Percentiles rank a stretch among this genome's conserved stretches.
Evolutionary conservation across 129 eudicot genomes (phyloP).

Genomic region (Centella asiatica): DNA sequence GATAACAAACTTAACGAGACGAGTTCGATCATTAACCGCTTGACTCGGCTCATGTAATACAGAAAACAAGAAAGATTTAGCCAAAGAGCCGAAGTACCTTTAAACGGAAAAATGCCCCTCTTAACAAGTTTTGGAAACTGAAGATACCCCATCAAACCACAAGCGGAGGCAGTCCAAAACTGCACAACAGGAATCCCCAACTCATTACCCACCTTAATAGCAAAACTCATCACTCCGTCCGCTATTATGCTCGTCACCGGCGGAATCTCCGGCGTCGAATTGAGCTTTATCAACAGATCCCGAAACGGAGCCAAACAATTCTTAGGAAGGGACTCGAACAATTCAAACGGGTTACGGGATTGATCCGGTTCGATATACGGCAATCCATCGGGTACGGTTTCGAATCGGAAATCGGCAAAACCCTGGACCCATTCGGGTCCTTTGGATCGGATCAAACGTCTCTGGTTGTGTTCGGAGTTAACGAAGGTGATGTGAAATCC

Average conservation of each 20-base stretch:
- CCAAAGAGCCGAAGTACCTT: background rate
- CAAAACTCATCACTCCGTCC: conserved; percentile 1
- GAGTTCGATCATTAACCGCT: too few species aligned
- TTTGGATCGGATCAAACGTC: background rate
- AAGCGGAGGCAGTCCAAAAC: conserved; percentile 1
- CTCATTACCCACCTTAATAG: background rate
- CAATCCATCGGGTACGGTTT: background rate
- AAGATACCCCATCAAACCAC: conserved; percentile 4
- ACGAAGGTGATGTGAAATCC: conserved; percentile 5
- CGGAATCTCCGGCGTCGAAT: background rate
- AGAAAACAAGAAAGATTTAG: background rate
- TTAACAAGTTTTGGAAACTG: conserved; percentile 4
- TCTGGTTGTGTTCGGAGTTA: conserved; percentile 1
- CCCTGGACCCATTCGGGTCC: background rate
- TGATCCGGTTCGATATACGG: background rate
- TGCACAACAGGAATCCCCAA: background rate
- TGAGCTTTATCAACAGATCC: background rate
- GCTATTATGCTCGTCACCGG: background rate
- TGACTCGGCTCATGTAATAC: too few species aligned
- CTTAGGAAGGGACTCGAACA: background rate
- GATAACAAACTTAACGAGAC: too few species aligned
- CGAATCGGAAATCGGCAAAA: background rate
- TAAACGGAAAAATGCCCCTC: conserved; percentile 7
- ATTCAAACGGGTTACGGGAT: background rate
- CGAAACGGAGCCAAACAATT: background rate